Base-by-base conservation (phyloP, 192 early-diverging fungal genomes). In the Rhizophagus sp. region DNA sequence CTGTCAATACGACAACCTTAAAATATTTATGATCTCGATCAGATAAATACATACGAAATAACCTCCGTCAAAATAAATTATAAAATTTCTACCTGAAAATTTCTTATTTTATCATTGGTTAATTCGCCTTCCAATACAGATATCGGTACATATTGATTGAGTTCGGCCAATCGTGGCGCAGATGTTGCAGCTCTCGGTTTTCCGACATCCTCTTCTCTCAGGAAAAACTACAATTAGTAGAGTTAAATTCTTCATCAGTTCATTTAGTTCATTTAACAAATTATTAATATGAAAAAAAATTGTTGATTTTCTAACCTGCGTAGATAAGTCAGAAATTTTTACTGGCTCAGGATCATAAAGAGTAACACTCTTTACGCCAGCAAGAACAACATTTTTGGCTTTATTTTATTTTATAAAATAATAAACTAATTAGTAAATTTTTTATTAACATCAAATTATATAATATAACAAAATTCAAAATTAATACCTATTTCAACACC, bases 281-380 rank as follows among this genome's bases (percentile, higher is more conserved):
- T 30, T 49, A 7, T 57, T 68, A 33, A 76, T 34, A 41, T n/a
- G 24, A 36, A 36, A 36, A 30, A 67, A 47, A 22, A 64, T 0
- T 41, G 10, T 50, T 5, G 19, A 22, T 30, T 24, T 57, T 67
- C 73, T 33, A 88, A 95, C 94, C 87, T 97, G 95, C 2, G 94
- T 92, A 22, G 97, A 95, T 79, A 99, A 88, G 85, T 99, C 98
- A 27, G 90, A 82, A 27, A 97, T 79, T 78, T 91, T 83, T 34
- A 92, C 92, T 33, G 90, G 87, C 67, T 87, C 90, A 41, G 94
- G 91, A 84, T 99, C 98, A 82, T 97, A 92, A 27, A 99, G 85
- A 11, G 96, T 97, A 25, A 99, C 98, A 81, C 96, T 97, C 88
- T 99, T 99, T 75, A 99, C 98, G 72, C 98, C 98, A 50, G 98